phyloP scores from a whole-genome alignment of 352 stramenopile genomes.

The Thalassiosira ordinaria region DNA sequence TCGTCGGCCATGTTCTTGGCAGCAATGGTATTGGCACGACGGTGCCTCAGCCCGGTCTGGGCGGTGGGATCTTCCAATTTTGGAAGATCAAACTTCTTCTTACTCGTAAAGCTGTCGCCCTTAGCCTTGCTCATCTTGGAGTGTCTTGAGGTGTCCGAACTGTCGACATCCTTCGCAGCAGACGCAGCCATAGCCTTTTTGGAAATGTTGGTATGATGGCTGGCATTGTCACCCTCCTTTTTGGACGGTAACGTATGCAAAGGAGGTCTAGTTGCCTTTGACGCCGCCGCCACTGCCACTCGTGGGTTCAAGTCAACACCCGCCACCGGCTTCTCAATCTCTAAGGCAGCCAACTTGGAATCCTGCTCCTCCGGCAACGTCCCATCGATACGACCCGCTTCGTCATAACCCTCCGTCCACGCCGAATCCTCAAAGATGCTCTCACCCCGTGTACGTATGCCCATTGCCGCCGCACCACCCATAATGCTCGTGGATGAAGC shows the following conservation, averaged over 20 bases:
- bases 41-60: conserved; percentile 37
- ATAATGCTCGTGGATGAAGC: no score
- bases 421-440: conserved; percentile 52
- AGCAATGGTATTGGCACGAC: conserved; percentile 29
- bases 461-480: no score
- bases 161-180: neutral
- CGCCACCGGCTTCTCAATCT: neutral
- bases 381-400: conserved; percentile 43
- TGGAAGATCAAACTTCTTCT: neutral
- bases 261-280: neutral
- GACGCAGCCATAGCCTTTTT: neutral
- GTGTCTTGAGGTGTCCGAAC: neutral
- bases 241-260: neutral
- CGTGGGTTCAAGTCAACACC: conserved; percentile 14
- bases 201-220: neutral
- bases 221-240: conserved; percentile 2
- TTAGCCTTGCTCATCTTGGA: no score
- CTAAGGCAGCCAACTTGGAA: conserved; percentile 34
- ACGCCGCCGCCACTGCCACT: neutral
- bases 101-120: neutral
- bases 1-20: conserved; percentile 57
- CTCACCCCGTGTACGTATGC: conserved; percentile 18
- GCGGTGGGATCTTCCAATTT: neutral
- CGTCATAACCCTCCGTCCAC: conserved; percentile 54
- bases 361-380: conserved; percentile 52